Base-by-base conservation (phyloP, 208 protist species). In the Leishmania tropica region DNA sequence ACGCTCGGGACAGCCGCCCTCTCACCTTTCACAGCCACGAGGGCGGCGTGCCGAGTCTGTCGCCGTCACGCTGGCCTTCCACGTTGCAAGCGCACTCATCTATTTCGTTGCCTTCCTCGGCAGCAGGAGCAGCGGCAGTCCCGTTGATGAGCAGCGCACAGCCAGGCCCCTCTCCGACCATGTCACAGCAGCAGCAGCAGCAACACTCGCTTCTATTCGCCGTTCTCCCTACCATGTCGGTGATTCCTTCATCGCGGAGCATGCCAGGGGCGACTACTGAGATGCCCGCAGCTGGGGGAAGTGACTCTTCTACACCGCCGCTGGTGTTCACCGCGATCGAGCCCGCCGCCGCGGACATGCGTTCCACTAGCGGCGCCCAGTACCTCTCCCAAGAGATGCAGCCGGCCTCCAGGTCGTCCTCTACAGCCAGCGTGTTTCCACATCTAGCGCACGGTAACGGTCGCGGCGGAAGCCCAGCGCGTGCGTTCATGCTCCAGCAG, bases 261-360 rank as follows among this genome's bases (percentile, higher is more conserved):
- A 45, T 48, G 1, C 3, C 37, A 47, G 42, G 19, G 10, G 35
- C 67, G 19, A 51, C 67, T 72, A 13, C 5, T 48, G 42, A 21
- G 40, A 45, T 45, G 40, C 2, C 67, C 24, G 40, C 21, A 48
- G 67, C 40, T 72, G 67, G 19, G 6, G 40, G 17, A 48, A 7
- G 67, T 40, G 8, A 11, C 42, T 40, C 67, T 72, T 72, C 67
- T 48, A 48, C 40, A 8, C 40, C 21, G 51, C 37, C 40, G 24
- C 67, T 72, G 13, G 67, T 70, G 28, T 70, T 70, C 64, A 70
- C 64, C 35, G 64, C 35, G 64, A 70, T 70, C n/a, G 64, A 70
- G 21, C 67, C 67, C 15, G 28, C 67, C 10, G 2, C 35, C 1
- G 67, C n/a, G 24, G 40, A 11, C 67, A 48, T n/a, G 2, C 7